A percentile compares a stretch with the other conserved stretches of the same genome.
phyloP scores from a whole-genome alignment of 179 eudicot species.

The Silene coronaria region DNA sequence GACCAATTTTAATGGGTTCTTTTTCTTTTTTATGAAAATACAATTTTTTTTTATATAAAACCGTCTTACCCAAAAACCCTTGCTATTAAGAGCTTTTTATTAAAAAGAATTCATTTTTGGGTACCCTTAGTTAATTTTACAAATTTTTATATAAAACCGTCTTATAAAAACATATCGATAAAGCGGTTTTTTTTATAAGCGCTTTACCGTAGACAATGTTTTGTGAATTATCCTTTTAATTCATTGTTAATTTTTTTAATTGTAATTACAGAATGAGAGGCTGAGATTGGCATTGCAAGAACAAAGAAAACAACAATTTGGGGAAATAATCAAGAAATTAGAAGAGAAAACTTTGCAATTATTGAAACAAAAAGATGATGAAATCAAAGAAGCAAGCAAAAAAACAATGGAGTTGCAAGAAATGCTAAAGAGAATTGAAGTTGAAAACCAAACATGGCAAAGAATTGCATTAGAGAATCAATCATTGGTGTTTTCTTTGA shows the following conservation, averaged over 20 bases:
- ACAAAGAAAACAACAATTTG: conserved; percentile 53
- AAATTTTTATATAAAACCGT: no score
- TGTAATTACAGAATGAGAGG: conserved; percentile 49
- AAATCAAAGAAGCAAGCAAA: conserved; percentile 40
- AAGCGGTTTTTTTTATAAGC: no score
- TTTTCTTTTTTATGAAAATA: not conserved
- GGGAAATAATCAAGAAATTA: conserved; percentile 27
- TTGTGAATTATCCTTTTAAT: not conserved
- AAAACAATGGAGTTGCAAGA: conserved; percentile 49
- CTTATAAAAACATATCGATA: no score
- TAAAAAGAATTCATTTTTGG: no score
- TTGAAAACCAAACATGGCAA: conserved; percentile 61
- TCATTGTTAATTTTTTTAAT: not conserved
- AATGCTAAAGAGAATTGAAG: conserved; percentile 41
- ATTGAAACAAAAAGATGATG: conserved; percentile 55
- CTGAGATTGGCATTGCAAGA: conserved; percentile 53
- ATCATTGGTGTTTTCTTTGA: conserved; percentile 39
- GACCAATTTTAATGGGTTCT: not conserved
- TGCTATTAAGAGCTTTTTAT: no score
- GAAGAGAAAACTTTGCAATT: conserved; percentile 38
- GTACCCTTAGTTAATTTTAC: no score
- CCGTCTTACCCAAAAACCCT: no score
- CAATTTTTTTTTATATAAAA: no score
- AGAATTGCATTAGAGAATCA: conserved; percentile 58
- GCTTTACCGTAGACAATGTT: no score